Conservation (phyloP, 257 asterid genomes). For the Perilla frutescens region DNA sequence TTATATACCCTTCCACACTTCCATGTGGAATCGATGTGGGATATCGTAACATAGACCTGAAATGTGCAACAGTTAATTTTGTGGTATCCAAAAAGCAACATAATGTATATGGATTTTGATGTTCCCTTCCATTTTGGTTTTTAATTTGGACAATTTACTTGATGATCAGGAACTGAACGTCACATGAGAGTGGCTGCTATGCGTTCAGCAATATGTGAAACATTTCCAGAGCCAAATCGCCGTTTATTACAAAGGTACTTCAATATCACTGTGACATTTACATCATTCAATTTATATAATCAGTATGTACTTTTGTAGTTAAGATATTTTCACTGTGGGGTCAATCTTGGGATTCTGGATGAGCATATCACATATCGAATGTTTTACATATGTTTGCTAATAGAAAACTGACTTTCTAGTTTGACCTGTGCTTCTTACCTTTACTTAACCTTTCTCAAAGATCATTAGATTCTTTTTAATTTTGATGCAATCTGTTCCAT, state of each 20-base stretch:
- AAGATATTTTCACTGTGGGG: neutral
- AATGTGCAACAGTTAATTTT: neutral
- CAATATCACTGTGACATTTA: neutral
- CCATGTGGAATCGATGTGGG: too few species aligned
- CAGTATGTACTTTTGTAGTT: constrained; percentile 21
- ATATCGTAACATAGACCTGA: too few species aligned
- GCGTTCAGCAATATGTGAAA: constrained; percentile 96
- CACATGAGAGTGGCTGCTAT: constrained; percentile 73
- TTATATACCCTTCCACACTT: too few species aligned
- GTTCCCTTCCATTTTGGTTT: constrained; percentile 25
- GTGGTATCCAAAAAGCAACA: constrained; percentile 1
- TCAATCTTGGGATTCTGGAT: too few species aligned
- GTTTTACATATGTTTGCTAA: neutral
- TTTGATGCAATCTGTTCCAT: neutral
- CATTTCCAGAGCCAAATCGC: constrained; percentile 99
- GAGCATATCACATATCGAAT: too few species aligned
- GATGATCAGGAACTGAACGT: constrained; percentile 81
- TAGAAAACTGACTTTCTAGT: neutral
- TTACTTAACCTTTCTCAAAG: too few species aligned
- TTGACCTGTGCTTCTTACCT: neutral
- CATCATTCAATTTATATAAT: constrained; percentile 26
- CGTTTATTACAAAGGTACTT: constrained; percentile 85
- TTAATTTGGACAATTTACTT: constrained; percentile 30
- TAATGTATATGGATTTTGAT: constrained; percentile 7
- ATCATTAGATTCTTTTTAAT: too few species aligned